Conservation (phyloP, 2,329 filamentous ascomycete species). For the Dothideomycetes sp. region DNA sequence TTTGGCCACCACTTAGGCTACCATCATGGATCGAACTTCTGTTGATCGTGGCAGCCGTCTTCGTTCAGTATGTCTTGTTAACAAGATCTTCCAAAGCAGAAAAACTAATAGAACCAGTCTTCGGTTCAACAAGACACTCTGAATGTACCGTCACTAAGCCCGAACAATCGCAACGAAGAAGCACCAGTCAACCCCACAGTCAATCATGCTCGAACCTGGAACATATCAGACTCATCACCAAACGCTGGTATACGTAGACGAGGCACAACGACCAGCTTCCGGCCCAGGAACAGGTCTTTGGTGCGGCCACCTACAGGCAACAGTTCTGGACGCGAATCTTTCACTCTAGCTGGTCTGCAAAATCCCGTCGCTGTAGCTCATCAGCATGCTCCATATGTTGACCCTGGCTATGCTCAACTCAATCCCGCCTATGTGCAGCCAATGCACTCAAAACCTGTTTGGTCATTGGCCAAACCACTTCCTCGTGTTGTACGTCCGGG, state of each 20-base stretch:
- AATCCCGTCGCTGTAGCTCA: constrained; percentile 1
- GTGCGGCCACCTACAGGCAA: background rate
- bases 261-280: background rate
- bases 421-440: constrained; percentile 11
- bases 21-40: constrained; percentile 6
- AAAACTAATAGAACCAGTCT: background rate
- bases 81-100: background rate
- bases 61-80: background rate
- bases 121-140: constrained; percentile 2
- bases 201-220: constrained; percentile 1
- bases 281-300: constrained; percentile 1
- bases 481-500: constrained; percentile 11
- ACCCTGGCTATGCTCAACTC: constrained; percentile 9
- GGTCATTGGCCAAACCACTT: constrained; percentile 5
- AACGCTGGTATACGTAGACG: background rate
- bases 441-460: constrained; percentile 4
- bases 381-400: constrained; percentile 10
- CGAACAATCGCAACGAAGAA: background rate
- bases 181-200: background rate
- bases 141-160: background rate
- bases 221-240: background rate
- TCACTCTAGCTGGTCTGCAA: constrained; percentile 7
- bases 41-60: constrained; percentile 1
- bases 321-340: constrained; percentile 1
- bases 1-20: background rate